Evolutionary conservation across 176 grass and related monocot genomes (phyloP).

Genomic region (Eleusine coracana): DNA sequence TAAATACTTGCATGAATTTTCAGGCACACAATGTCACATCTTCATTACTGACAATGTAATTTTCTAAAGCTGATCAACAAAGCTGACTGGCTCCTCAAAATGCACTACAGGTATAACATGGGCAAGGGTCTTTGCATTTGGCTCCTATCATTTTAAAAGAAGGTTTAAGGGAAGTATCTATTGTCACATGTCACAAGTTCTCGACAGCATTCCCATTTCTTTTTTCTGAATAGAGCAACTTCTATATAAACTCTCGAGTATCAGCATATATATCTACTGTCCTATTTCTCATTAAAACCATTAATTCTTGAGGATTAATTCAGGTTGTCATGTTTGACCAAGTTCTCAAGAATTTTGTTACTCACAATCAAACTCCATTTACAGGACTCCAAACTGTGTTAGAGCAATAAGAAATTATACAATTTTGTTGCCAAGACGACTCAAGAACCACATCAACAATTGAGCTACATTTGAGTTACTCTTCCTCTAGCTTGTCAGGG

Average conservation of each 20-base stretch:
- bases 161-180: not conserved
- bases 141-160: not conserved
- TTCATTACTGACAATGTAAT: not conserved
- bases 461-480: not conserved
- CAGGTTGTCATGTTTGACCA: not conserved
- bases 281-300: not conserved
- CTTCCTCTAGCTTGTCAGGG: not conserved
- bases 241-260: not conserved
- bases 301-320: not conserved
- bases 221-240: not conserved
- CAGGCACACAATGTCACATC: not conserved
- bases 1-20: not conserved
- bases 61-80: not conserved
- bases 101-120: not conserved
- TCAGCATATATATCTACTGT: not conserved
- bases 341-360: not conserved
- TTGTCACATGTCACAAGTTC: slow-evolving; percentile 8
- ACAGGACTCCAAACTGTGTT: not conserved
- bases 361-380: not conserved
- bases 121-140: not conserved
- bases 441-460: not conserved
- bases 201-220: not conserved
- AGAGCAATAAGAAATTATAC: not conserved
- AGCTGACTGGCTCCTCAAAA: not conserved
- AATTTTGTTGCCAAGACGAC: not conserved